Percentiles rank a stretch among this genome's conserved stretches.
Conservation (phyloP, 768 basidiomycete genomes). For the Lactifluus pinguis region DNA sequence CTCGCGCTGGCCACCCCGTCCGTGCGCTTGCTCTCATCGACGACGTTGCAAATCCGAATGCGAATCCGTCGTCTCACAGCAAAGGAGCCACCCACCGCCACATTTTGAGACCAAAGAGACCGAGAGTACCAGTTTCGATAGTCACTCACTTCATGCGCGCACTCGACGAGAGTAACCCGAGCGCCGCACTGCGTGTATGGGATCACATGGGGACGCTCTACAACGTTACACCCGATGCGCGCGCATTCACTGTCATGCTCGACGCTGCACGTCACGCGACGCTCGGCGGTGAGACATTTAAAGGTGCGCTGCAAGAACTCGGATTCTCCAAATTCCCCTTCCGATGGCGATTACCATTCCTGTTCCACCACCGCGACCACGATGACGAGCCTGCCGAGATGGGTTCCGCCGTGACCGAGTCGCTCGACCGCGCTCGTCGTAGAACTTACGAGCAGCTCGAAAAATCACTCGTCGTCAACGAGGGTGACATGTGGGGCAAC, state of each 20-base stretch:
- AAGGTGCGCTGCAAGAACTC: conserved; percentile 41
- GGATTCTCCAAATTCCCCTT: conserved; percentile 26
- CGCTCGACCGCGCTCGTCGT: conserved; percentile 19
- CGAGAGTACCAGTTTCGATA: neutral
- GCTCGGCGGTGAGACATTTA: conserved; percentile 41
- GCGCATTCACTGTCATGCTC: conserved; percentile 52
- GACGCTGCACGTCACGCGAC: conserved; percentile 47
- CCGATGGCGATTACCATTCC: no score
- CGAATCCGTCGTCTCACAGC: conserved; percentile 19
- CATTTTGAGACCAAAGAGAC: neutral
- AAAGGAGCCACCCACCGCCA: neutral
- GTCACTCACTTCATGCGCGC: conserved; percentile 35
- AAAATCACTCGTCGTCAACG: conserved; percentile 22
- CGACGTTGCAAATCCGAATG: no score
- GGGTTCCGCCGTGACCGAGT: neutral
- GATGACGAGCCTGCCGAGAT: neutral
- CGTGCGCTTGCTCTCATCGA: conserved; percentile 46
- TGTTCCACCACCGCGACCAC: neutral
- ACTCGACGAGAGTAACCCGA: conserved; percentile 43
- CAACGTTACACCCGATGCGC: conserved; percentile 42
- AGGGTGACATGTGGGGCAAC: conserved; percentile 24
- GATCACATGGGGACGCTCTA: conserved; percentile 55
- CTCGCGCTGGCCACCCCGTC: conserved; percentile 34
- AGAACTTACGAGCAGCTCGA: conserved; percentile 23
- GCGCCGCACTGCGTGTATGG: conserved; percentile 59